These are phyloP conservation scores for Ensete ventricosum DNA, from an alignment of 176 grass and related monocot species.

Conservation along the genomic window DNA sequence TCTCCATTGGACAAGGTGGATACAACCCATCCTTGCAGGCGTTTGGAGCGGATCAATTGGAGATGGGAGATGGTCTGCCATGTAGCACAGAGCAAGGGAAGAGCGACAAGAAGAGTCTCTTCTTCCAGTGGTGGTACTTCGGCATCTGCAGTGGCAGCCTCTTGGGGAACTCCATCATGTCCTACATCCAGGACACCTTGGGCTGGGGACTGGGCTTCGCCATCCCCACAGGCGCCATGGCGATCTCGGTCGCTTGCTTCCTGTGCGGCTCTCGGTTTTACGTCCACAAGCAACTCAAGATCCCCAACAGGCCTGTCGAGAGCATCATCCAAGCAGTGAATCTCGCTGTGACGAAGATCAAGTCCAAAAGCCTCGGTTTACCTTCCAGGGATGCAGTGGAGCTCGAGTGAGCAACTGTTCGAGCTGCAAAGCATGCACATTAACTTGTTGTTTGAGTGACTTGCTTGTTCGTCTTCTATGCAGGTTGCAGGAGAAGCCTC, in stretches of 20 bases:
- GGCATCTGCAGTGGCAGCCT: constrained; percentile 82
- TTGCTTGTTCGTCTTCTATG: not conserved
- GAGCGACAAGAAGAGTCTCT: constrained; percentile 51
- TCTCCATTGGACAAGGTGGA: constrained; percentile 63
- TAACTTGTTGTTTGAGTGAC: no score
- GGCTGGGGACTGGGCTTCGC: constrained; percentile 81
- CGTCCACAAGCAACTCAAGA: constrained; percentile 29
- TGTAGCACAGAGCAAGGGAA: constrained; percentile 21
- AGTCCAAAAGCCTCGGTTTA: constrained; percentile 21
- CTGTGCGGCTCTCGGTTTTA: constrained; percentile 49
- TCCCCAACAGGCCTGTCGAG: not conserved
- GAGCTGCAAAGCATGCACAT: not conserved
- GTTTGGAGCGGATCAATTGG: constrained; percentile 85
- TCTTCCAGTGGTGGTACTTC: constrained; percentile 99
- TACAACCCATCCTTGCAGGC: constrained; percentile 85
- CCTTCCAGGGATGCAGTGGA: constrained; percentile 27
- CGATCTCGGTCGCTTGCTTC: constrained; percentile 51
- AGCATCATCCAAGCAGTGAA: constrained; percentile 36
- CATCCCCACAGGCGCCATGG: constrained; percentile 61
- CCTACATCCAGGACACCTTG: constrained; percentile 71
- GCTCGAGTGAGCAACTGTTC: constrained; percentile 45
- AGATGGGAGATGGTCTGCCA: constrained; percentile 27
- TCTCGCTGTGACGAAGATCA: constrained; percentile 11
- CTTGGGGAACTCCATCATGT: constrained; percentile 70
- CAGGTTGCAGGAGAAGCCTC: constrained; percentile 57